Evolutionary conservation across 208 protist genomes (phyloP).

Genomic region (Trypanosoma boissoni): DNA sequence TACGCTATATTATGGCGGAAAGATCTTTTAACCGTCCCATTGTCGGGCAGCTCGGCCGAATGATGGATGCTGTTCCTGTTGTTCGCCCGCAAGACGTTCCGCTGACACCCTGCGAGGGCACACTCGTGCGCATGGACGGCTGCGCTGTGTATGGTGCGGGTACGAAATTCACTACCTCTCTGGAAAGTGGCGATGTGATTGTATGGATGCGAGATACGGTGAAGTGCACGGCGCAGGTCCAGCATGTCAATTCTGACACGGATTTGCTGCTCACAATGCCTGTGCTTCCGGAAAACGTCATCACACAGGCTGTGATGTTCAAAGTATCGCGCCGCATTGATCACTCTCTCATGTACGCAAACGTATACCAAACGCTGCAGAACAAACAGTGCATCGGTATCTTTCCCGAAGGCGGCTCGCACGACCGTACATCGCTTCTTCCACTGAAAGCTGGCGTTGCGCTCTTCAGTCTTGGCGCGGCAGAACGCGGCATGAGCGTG

Average conservation of each 20-base stretch:
- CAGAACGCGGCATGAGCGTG: constrained; percentile 74
- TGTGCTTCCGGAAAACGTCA: constrained; percentile 34
- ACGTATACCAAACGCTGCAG: constrained; percentile 86
- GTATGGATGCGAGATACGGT: constrained; percentile 32
- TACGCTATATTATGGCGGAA: constrained; percentile 93
- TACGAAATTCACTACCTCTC: constrained; percentile 61
- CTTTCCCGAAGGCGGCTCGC: constrained; percentile 96
- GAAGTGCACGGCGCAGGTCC: constrained; percentile 69
- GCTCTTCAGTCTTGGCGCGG: constrained; percentile 89
- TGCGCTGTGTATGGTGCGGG: constrained; percentile 56
- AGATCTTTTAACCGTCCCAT: constrained; percentile 84
- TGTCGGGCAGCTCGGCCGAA: constrained; percentile 79
- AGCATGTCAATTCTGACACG: constrained; percentile 58
- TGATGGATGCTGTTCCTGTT: constrained; percentile 91
- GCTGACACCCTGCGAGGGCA: constrained; percentile 45
- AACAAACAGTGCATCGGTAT: constrained; percentile 91
- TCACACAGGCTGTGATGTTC: constrained; percentile 48
- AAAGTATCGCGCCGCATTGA: constrained; percentile 87
- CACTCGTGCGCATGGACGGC: constrained; percentile 41
- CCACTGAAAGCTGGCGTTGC: constrained; percentile 95
- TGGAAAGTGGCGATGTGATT: constrained; percentile 74
- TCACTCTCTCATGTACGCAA: constrained; percentile 88
- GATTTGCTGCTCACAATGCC: constrained; percentile 78
- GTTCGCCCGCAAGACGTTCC: constrained; percentile 91
- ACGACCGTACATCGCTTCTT: constrained; percentile 92